Evolutionary conservation across 2,329 filamentous ascomycete species (phyloP), one percentile per base, ranked within the genome.

Genomic region (Ophiognomonia clavigignenti-juglandacearum): DNA sequence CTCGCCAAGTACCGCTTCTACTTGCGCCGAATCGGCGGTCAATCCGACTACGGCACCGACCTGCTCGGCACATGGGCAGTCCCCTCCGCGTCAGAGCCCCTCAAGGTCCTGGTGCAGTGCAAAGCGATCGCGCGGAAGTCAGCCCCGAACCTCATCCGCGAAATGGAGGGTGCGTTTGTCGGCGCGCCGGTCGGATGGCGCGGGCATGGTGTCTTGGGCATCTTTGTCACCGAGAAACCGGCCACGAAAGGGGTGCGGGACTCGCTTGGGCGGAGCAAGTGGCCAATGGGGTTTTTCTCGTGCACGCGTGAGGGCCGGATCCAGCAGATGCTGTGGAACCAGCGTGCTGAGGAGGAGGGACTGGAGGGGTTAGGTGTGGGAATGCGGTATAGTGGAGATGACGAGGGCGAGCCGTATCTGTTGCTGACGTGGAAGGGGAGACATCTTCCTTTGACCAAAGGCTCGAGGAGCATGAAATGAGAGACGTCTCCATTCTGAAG

Each of bases 191-290:
- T 75, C 0, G 85, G 83, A 0, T 95, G 87, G 86, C 73, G 81
- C 44, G 79, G 77, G 0, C 62, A 71, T 2, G 74, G 77, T 13
- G 81, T 86, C 6, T 62, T 96, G 27, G 91, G 82, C 0, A 59
- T 96, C 14, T 65, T 96, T 45, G 84, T 86, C 20, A 77, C 81
- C 4, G 80, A 83, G 53, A 73, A 76, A 51, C 73, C 81, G 44
- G 86, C 89, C 26, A 95, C 90, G 0, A 86, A 81, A 59, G 92
- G 91, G 1, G 82, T 95, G 3, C 71, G 87, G 48, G 82, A 89
- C 39, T 82, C 88, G 20, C 60, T 96, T 54, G 75, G 75, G 4
- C 70, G 80, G 48, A 86, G 85, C 59, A 64, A 69, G 31, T 82
- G 78, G 69, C 86, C 89, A 1, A 77, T 96, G 72, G 82, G 83